Evolutionary conservation across 1,284 basidiomycete genomes (phyloP), one percentile per base, ranked within the genome.

Genomic region (Gomphus sp.): DNA sequence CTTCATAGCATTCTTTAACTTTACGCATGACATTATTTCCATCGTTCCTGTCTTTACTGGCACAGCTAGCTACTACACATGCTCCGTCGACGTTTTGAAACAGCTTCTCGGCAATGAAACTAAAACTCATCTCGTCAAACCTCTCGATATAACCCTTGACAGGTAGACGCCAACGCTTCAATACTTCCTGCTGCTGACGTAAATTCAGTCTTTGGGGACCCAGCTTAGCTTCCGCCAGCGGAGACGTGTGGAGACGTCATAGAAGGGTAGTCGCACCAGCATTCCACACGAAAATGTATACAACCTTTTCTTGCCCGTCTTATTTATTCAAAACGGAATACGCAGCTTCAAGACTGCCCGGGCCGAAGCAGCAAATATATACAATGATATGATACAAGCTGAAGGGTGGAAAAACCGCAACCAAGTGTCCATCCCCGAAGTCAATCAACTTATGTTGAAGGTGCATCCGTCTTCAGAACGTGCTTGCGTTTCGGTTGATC

Each of bases 221-320:
- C 61, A 66, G 80, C 6, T 61, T 74, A 14, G 68, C 74, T 14
- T 67, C 76, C 1, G 55, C 61, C 1, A 74, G 78, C n/a, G 73
- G 73, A 1, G 74, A 76, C 1, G 64, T 67, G 3, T 80, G 79
- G 79, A 70, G 76, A 41, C 79, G 72, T 56, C 76, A 82, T 63
- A 68, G 80, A 44, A 71, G 73, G 10, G 70, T 81, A 39, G 69
- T 76, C 63, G 76, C 73, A 6, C 79, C 78, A 54, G 76, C 79
- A 1, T 81, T 82, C 60, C 76, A 73, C 54, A 74, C 71, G 34
- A 71, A 73, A 41, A 65, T 78, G 80, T 81, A 56, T 58, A 72
- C 64, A 8, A n/a, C n/a, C 14, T 43, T 43, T 43, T n/a, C 16
- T 43, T 16, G 41, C n/a, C 14, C 8, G 18, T 43, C 1, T 16